Evolutionary conservation across 768 basidiomycete species (phyloP), one percentile per base, ranked within the genome.

Genomic region (Crucibulum laeve): DNA sequence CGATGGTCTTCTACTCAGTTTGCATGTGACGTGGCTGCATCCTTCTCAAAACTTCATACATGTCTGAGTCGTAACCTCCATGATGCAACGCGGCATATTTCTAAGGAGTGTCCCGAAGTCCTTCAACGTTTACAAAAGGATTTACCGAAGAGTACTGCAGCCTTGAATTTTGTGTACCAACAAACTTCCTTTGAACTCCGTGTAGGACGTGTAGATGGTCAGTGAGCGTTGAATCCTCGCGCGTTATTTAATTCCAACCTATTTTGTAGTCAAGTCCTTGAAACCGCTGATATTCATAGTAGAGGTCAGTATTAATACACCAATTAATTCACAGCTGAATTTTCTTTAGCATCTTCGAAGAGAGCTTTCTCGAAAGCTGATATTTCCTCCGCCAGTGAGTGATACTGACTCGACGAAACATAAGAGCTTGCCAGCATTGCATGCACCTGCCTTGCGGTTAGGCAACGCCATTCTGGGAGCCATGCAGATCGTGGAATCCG

Each of bases 171-270:
- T 30, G 55, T 60, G 17, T 74, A 74, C 47, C 65, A 65, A 2
- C 70, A 70, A 46, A 71, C 74, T 8, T 60, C 65, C 3, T 73
- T 76, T 39, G 74, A 76, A 40, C 55, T 73, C 23, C 64, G 72
- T 4, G 46, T 74, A 5, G 71, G 73, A 18, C 64, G 72, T 17
- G 53, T 76, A 25, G 63, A 64, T 37, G 62, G 74, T 75, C n/a
- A n/a, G n/a, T n/a, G 19, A 37, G 35, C 13, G 19, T 10, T 4
- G 14, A 15, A 14, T 32, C 15, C 28, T 32, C 11, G 11, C 28
- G 48, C 46, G 63, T 41, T n/a, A 15, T 25, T 13, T 42, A 11
- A 23, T 23, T 39, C 18, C 11, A 24, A 5, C 19, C 7, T 35
- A 24, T 21, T 22, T 22, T 8, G 25, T 23, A 61, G 73, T 75